Evolutionary conservation across 1,284 basidiomycete species (phyloP), one percentile per base, ranked within the genome.

Genomic region (Sanghuangporus sanghuang): DNA sequence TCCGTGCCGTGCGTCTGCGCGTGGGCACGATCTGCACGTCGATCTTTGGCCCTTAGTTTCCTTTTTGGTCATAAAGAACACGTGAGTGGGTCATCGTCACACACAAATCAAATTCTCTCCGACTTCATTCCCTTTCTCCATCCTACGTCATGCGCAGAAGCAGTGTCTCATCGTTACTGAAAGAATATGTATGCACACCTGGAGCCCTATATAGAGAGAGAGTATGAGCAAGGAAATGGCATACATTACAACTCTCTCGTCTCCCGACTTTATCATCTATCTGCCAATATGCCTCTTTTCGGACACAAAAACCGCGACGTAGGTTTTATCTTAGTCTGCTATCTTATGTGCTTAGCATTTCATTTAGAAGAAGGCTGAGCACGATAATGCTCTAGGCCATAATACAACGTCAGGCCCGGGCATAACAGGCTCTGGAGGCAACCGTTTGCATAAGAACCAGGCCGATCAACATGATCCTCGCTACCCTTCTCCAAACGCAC

Each of bases 281-380:
- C n/a, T 54, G 14, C 58, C 44, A 61, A 35, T 8, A 62, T 62
- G 61, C 53, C 61, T 23, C 57, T 63, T 39, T 63, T 63, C 36
- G 49, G 49, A 59, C 38, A 62, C 44, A 62, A 63, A 21, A 59
- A 59, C 18, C 44, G 50, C 18, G 54, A 63, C 32, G 62, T 63
- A 35, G 2, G 62, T 59, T 52, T 27, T 18, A 23, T 36, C 11
- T 38, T 32, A 12, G 39, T n/a, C 32, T 8, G 3, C 53, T 53
- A 11, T 14, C 12, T 27, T 12, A 32, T 35, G 12, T 53, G 16
- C 23, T 9, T 21, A 54, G 52, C 27, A 54, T 36, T 21, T 21
- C 52, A 8, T 21, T 16, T 12, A 14, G 9, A 49, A 49, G 9
- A 27, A 5, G 1, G 6, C 52, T 12, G 52, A 1, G 3, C 32